Conservation (phyloP, 176 grass and related monocot genomes). For the Musa itinerans region DNA sequence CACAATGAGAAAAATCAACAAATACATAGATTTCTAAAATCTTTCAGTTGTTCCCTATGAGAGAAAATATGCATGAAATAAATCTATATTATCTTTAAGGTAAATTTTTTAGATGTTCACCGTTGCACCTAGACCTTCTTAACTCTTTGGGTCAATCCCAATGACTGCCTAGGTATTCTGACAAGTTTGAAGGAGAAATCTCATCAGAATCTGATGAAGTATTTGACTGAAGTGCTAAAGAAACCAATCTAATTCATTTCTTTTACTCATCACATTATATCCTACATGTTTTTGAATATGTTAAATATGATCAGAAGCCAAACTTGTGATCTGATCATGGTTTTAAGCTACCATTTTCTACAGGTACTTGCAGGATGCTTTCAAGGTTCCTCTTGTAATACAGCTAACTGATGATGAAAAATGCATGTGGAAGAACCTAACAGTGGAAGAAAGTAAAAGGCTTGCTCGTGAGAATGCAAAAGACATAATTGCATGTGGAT, state of each 20-base stretch:
- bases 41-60: too few species aligned
- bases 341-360: conserved; percentile 2
- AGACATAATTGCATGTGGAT: conserved; percentile 95
- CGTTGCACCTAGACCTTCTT: too few species aligned
- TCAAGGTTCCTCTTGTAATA: conserved; percentile 95
- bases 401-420: conserved; percentile 95
- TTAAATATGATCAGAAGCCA: neutral
- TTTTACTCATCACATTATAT: neutral
- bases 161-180: neutral
- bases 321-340: neutral
- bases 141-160: too few species aligned
- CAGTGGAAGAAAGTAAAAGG: conserved; percentile 71
- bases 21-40: too few species aligned
- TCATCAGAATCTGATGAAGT: too few species aligned
- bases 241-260: neutral
- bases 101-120: too few species aligned
- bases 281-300: neutral
- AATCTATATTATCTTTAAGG: too few species aligned
- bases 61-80: too few species aligned
- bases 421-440: conserved; percentile 75
- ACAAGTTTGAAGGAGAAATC: neutral
- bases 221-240: too few species aligned
- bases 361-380: conserved; percentile 94
- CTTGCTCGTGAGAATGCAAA: conserved; percentile 94
- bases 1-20: too few species aligned